Conservation (phyloP, 2,329 filamentous ascomycete species). For the Hypoxylon sp. region DNA sequence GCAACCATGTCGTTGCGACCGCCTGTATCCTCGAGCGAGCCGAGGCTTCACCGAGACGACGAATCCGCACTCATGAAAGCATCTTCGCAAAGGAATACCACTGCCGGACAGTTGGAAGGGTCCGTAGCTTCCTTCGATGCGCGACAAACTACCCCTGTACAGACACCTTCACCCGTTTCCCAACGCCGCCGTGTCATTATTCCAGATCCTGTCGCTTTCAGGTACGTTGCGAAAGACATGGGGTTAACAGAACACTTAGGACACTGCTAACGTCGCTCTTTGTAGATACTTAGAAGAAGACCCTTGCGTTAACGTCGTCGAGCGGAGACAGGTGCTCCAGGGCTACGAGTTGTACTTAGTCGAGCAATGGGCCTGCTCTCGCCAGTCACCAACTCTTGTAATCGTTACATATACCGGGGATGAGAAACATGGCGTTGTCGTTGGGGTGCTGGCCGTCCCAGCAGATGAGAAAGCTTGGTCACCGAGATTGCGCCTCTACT, state of each 20-base stretch:
- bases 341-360: slow-evolving; percentile 96
- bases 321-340: slow-evolving; percentile 76
- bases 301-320: slow-evolving; percentile 78
- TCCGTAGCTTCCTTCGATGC: slow-evolving; percentile 43
- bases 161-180: slow-evolving; percentile 49
- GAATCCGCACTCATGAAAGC: slow-evolving; percentile 56
- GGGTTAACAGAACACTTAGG: background rate
- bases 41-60: slow-evolving; percentile 57
- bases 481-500: slow-evolving; percentile 82
- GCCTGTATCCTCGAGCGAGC: slow-evolving; percentile 51
- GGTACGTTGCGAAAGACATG: slow-evolving; percentile 55
- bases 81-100: slow-evolving; percentile 51
- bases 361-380: slow-evolving; percentile 97
- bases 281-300: slow-evolving; percentile 87
- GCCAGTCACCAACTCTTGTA: slow-evolving; percentile 88
- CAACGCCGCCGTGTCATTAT: slow-evolving; percentile 66
- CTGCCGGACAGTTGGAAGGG: slow-evolving; percentile 47
- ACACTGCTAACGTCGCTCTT: slow-evolving; percentile 7
- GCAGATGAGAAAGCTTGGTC: slow-evolving; percentile 86
- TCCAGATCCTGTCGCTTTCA: slow-evolving; percentile 71
- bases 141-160: slow-evolving; percentile 32
- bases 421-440: slow-evolving; percentile 80
- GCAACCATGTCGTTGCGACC: slow-evolving; percentile 55
- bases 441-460: slow-evolving; percentile 85
- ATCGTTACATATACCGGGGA: slow-evolving; percentile 96